These are phyloP conservation scores for Kwoniella dejecticola DNA, from an alignment of 768 basidiomycete species.

Conservation along the genomic window DNA sequence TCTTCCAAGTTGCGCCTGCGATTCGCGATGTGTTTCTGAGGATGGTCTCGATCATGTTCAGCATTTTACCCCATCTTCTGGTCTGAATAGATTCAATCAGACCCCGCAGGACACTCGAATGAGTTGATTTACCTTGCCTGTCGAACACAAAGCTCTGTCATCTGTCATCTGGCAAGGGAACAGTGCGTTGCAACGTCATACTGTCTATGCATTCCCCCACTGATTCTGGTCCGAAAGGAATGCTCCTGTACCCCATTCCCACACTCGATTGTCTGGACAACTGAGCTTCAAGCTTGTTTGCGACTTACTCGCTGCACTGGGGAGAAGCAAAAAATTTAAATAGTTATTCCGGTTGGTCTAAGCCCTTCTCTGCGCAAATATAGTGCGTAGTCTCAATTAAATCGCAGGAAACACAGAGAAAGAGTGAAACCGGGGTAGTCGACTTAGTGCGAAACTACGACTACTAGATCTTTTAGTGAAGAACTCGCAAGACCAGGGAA, in stretches of 20 bases:
- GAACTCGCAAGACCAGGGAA: too few relatives aligned
- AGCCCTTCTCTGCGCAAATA: background rate
- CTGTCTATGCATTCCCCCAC: too few relatives aligned
- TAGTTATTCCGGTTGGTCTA: background rate
- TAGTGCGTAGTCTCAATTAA: background rate
- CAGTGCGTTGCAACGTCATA: background rate
- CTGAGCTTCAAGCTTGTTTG: too few relatives aligned
- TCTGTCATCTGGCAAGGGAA: background rate
- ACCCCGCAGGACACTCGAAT: constrained; percentile 6
- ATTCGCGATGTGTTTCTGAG: background rate
- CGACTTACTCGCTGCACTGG: too few relatives aligned
- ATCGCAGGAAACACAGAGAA: background rate
- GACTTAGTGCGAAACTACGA: constrained; percentile 9
- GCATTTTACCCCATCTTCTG: constrained; percentile 2
- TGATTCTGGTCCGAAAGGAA: too few relatives aligned
- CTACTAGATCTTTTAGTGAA: background rate
- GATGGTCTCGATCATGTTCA: constrained; percentile 6
- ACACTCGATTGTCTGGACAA: constrained; percentile 12
- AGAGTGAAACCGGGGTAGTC: constrained; percentile 14
- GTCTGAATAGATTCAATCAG: background rate
- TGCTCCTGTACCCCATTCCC: constrained; percentile 2
- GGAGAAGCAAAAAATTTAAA: background rate
- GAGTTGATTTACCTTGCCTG: background rate
- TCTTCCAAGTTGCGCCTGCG: background rate
- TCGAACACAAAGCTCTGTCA: background rate